Percentiles rank a stretch among this genome's conserved stretches.
These are phyloP conservation scores for Alternaria triticimaculans DNA, from an alignment of 2,329 filamentous ascomycete species.

Conservation along the genomic window DNA sequence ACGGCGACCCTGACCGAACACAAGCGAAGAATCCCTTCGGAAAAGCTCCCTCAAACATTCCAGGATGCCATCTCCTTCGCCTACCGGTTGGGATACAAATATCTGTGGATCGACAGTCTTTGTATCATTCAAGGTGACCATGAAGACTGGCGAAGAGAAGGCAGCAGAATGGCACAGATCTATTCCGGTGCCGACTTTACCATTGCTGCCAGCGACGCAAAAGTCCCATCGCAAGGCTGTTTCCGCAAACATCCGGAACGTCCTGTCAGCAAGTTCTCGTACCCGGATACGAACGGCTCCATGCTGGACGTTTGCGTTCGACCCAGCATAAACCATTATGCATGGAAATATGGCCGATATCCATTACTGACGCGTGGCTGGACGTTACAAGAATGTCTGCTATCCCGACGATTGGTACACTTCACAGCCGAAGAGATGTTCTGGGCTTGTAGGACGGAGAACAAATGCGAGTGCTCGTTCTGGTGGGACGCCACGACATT, in stretches of 20 bases:
- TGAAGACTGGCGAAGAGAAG: constrained; percentile 24
- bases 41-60: constrained; percentile 13
- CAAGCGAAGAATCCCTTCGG: constrained; percentile 8
- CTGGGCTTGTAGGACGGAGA: constrained; percentile 5
- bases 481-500: not conserved
- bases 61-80: constrained; percentile 18
- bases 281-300: not conserved
- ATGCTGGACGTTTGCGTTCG: not conserved
- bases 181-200: constrained; percentile 21
- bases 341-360: not conserved
- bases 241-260: not conserved
- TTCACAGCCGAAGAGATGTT: constrained; percentile 7
- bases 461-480: not conserved
- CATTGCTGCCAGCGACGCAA: constrained; percentile 8
- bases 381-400: constrained; percentile 9
- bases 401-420: not conserved
- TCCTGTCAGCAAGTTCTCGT: not conserved
- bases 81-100: constrained; percentile 13
- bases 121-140: constrained; percentile 24
- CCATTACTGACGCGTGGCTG: constrained; percentile 5
- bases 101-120: constrained; percentile 27
- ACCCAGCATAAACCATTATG: not conserved
- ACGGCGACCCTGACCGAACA: not conserved
- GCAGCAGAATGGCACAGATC: constrained; percentile 21
- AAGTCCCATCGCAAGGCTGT: not conserved